Conservation (phyloP, 345 rosid species). For the Isatis tinctoria region DNA sequence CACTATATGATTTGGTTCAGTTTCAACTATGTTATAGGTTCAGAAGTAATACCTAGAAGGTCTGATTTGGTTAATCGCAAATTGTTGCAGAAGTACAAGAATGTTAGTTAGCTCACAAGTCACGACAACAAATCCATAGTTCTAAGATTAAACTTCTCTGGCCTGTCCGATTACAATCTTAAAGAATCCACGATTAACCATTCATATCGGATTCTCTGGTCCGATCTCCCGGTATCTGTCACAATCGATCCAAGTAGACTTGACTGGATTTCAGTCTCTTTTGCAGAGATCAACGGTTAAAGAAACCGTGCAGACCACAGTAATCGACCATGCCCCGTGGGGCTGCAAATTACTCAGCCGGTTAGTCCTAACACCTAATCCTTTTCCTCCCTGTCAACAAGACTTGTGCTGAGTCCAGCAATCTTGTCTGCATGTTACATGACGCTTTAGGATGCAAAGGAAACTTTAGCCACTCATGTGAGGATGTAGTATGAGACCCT, state of each 20-base stretch:
- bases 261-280: neutral
- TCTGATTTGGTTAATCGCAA: neutral
- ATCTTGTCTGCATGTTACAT: neutral
- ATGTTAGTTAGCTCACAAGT: neutral
- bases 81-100: neutral
- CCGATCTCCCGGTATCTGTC: neutral
- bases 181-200: neutral
- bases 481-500: neutral
- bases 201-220: neutral
- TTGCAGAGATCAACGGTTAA: neutral
- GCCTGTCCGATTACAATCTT: neutral
- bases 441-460: neutral
- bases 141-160: neutral
- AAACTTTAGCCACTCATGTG: neutral
- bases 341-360: neutral
- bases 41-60: neutral
- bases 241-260: neutral
- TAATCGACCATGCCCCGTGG: neutral
- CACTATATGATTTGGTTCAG: neutral
- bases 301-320: neutral
- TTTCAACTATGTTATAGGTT: neutral
- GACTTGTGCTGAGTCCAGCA: conserved; percentile 8
- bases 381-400: neutral
- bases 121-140: neutral
- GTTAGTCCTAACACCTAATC: neutral